phyloP scores from a whole-genome alignment of 164 flowering plant genomes.

The Amborella trichopoda region DNA sequence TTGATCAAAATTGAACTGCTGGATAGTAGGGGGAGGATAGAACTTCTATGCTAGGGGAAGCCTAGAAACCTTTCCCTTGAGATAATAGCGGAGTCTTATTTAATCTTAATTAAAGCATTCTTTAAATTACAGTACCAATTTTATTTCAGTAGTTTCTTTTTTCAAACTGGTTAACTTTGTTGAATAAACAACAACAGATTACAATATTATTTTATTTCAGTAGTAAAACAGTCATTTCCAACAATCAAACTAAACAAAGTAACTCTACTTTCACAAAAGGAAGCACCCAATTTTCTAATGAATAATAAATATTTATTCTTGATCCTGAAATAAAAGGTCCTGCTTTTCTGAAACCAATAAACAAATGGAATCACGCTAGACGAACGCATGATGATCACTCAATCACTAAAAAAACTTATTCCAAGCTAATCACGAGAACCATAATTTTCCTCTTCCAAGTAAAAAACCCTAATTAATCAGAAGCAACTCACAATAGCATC shows the following conservation, averaged over 20 bases:
- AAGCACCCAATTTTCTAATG: not conserved
- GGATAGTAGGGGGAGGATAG: no score
- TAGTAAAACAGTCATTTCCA: no score
- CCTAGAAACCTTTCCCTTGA: no score
- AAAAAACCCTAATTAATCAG: not conserved
- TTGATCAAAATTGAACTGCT: no score
- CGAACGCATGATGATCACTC: not conserved
- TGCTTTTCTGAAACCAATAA: not conserved
- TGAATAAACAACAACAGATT: no score
- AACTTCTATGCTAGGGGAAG: no score
- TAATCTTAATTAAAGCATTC: no score
- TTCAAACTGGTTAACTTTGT: no score
- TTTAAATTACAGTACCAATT: no score
- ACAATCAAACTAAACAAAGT: not conserved
- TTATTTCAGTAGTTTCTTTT: no score
- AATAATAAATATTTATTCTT: not conserved
- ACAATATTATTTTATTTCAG: no score
- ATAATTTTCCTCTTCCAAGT: not conserved
- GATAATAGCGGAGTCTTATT: no score
- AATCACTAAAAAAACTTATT: not conserved
- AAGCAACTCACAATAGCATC: constrained; percentile 59
- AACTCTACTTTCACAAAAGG: not conserved
- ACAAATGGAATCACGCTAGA: not conserved
- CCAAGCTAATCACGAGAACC: not conserved
- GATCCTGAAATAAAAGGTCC: not conserved